phyloP scores from a whole-genome alignment of 1,139 yeast species.

The Yamadazyma triangularis region DNA sequence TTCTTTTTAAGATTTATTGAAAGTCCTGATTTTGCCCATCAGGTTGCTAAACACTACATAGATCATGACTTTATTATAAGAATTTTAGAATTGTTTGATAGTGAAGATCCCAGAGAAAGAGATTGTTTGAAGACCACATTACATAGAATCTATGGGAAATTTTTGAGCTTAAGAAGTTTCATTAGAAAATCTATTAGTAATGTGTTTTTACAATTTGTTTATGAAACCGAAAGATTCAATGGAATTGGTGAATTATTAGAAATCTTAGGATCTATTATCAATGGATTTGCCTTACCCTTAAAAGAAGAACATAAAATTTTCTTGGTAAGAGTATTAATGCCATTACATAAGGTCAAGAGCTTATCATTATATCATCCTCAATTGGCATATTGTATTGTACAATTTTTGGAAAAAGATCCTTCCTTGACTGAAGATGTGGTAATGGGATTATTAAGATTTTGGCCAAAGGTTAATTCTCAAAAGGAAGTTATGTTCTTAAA shows the following conservation, averaged over 20 bases:
- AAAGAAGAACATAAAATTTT: conserved; percentile 96
- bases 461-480: conserved; percentile 97
- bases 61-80: conserved; percentile 85
- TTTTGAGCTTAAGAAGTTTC: conserved; percentile 82
- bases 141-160: conserved; percentile 94
- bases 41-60: conserved; percentile 86
- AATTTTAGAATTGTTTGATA: conserved; percentile 83
- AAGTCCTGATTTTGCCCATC: conserved; percentile 91
- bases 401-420: conserved; percentile 93
- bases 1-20: conserved; percentile 90
- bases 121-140: conserved; percentile 92
- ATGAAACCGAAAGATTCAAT: conserved; percentile 93
- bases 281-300: conserved; percentile 95
- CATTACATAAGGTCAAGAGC: conserved; percentile 88
- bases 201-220: conserved; percentile 87
- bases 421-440: conserved; percentile 88
- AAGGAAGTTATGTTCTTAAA: conserved; percentile 94
- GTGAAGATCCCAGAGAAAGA: conserved; percentile 95
- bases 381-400: conserved; percentile 94
- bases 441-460: conserved; percentile 85
- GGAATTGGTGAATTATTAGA: conserved; percentile 95
- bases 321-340: conserved; percentile 81
- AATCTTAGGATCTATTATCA: conserved; percentile 91
- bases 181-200: conserved; percentile 89
- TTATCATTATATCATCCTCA: conserved; percentile 92